Conservation (phyloP, 2,329 filamentous ascomycete genomes). For the Aspergillus costaricaensis region DNA sequence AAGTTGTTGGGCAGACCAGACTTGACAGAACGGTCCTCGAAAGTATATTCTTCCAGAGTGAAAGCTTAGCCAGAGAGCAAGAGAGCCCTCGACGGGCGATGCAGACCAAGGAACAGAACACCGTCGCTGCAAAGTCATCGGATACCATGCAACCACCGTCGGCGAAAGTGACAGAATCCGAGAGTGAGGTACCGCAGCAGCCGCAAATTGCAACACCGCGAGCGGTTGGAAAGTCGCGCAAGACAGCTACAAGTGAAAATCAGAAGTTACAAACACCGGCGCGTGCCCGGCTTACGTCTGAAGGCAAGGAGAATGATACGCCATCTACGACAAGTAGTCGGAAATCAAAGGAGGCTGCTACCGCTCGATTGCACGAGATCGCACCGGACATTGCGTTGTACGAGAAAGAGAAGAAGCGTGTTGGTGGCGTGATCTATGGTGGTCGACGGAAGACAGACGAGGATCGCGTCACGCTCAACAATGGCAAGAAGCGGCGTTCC, state of each 20-base stretch:
- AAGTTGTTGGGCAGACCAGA: constrained; percentile 86
- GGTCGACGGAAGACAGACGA: constrained; percentile 51
- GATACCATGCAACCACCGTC: constrained; percentile 26
- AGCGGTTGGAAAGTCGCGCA: constrained; percentile 31
- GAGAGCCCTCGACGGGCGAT: constrained; percentile 30
- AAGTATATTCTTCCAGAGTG: constrained; percentile 62
- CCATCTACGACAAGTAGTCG: constrained; percentile 75
- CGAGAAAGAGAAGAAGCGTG: constrained; percentile 89
- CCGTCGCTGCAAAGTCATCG: constrained; percentile 19
- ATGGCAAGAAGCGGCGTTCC: constrained; percentile 47
- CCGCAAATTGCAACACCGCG: constrained; percentile 30
- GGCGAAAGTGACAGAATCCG: constrained; percentile 23
- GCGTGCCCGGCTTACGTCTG: constrained; percentile 52
- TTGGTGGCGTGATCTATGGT: constrained; percentile 65
- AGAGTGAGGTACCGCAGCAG: constrained; percentile 19
- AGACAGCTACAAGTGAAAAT: constrained; percentile 27
- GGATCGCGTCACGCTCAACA: constrained; percentile 36
- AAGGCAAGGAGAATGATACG: constrained; percentile 80
- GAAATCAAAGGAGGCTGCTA: constrained; percentile 83
- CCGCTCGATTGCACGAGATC: constrained; percentile 72
- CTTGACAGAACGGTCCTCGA: constrained; percentile 74
- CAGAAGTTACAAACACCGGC: constrained; percentile 55
- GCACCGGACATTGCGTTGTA: constrained; percentile 86
- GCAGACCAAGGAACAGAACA: constrained; percentile 41
- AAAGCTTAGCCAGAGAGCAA: constrained; percentile 24